Conservation (phyloP, 306 rosid species). For the Mimosa bimucronata region DNA sequence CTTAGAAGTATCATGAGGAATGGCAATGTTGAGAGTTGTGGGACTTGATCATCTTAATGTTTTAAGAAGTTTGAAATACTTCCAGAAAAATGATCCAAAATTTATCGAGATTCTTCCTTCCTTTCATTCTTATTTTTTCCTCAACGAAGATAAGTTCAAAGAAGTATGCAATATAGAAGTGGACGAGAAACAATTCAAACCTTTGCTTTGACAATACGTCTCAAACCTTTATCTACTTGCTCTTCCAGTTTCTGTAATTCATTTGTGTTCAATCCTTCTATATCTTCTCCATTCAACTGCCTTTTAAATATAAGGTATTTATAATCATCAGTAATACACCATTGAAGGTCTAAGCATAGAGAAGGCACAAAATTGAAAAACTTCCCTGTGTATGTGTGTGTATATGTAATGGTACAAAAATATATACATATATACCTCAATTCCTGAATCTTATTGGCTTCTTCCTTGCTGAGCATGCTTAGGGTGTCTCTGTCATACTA, state of each 20-base stretch:
- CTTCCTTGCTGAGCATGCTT: conserved; percentile 10
- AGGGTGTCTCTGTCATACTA: background rate
- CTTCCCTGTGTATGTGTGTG: background rate
- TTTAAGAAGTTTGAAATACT: background rate
- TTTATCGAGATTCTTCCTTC: background rate
- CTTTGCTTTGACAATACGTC: background rate
- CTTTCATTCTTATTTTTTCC: too few species aligned
- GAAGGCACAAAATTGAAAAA: background rate
- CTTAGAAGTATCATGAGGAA: background rate
- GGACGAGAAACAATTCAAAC: conserved; percentile 7
- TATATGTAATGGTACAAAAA: background rate
- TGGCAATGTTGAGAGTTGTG: background rate
- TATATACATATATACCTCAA: background rate
- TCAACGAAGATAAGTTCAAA: background rate
- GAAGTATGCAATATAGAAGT: background rate
- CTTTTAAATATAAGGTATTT: background rate
- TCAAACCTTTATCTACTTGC: background rate
- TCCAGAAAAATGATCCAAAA: background rate
- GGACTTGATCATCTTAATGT: background rate
- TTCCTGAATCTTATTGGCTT: conserved; percentile 12
- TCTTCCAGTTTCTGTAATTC: conserved; percentile 10
- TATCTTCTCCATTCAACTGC: conserved; percentile 8
- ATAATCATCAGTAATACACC: background rate
- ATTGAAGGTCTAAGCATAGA: background rate
- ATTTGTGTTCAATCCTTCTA: background rate